Evolutionary conservation across 2,329 filamentous ascomycete genomes (phyloP).

Genomic region (Periconia digitata): DNA sequence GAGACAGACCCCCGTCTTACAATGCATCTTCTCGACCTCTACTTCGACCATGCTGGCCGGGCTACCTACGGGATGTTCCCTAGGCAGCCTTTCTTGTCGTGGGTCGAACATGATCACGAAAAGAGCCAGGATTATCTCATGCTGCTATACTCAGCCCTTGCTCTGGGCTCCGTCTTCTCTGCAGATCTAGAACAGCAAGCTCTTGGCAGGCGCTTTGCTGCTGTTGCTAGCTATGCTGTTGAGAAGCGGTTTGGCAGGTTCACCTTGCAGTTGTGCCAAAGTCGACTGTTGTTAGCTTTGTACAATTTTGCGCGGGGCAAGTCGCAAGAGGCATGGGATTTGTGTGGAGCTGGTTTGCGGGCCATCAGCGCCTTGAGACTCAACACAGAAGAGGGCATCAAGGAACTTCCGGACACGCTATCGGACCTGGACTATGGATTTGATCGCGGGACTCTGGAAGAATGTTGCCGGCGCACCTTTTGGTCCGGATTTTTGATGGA

Average conservation of each 20-base stretch:
- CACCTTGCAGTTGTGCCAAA: conserved; percentile 67
- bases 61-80: conserved; percentile 61
- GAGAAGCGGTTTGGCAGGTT: conserved; percentile 54
- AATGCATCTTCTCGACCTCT: conserved; percentile 56
- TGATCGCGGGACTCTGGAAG: conserved; percentile 59
- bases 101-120: conserved; percentile 52
- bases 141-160: conserved; percentile 62
- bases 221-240: conserved; percentile 61
- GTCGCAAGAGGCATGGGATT: conserved; percentile 64
- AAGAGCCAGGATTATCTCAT: conserved; percentile 60
- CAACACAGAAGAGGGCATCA: conserved; percentile 61
- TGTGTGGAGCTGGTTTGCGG: conserved; percentile 63
- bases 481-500: conserved; percentile 74
- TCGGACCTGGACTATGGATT: conserved; percentile 59
- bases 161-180: conserved; percentile 60
- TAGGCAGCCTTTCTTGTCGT: conserved; percentile 54
- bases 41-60: conserved; percentile 59
- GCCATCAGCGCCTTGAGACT: conserved; percentile 62
- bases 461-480: conserved; percentile 70
- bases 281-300: conserved; percentile 65
- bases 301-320: conserved; percentile 66
- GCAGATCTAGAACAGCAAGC: conserved; percentile 47
- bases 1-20: conserved; percentile 53
- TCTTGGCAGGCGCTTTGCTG: conserved; percentile 52
- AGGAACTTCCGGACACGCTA: conserved; percentile 46